A percentile compares a stretch with the other conserved stretches of the same genome.
phyloP scores from a whole-genome alignment of 2,329 filamentous ascomycete genomes.

The Paracamarosporium sp. region DNA sequence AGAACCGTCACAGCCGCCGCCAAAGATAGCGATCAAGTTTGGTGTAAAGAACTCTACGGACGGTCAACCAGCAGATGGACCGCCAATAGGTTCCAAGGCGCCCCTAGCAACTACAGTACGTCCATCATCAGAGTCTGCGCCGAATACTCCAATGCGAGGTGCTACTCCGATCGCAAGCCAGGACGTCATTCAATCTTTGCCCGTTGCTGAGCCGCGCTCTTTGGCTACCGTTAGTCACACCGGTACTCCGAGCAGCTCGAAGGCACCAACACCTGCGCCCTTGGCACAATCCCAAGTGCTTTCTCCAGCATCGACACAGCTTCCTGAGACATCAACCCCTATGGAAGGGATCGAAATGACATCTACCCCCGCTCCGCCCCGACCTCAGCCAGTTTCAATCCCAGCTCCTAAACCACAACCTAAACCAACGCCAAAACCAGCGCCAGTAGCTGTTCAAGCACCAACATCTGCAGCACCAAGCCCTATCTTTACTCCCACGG shows the following conservation, averaged over 20 bases:
- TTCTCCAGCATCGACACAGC: constrained; percentile 4
- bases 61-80: not conserved
- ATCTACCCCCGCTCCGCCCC: constrained; percentile 12
- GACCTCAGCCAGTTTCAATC: constrained; percentile 15
- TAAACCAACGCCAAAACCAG: constrained; percentile 15
- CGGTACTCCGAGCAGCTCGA: not conserved
- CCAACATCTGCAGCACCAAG: constrained; percentile 16
- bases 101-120: not conserved
- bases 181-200: not conserved
- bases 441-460: constrained; percentile 24
- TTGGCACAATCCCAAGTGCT: not conserved
- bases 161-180: not conserved
- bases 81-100: not conserved
- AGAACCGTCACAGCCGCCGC: not conserved
- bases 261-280: constrained; percentile 10
- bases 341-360: constrained; percentile 20
- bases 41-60: not conserved
- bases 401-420: too few species aligned
- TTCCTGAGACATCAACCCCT: constrained; percentile 18
- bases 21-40: not conserved
- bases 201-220: not conserved
- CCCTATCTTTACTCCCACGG: constrained; percentile 18
- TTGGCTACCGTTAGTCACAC: not conserved
- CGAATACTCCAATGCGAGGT: not conserved
- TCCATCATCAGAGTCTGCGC: not conserved